Evolutionary conservation across 495 filamentous ascomycete species (phyloP).

Genomic region (Lentithecium fluviatile): DNA sequence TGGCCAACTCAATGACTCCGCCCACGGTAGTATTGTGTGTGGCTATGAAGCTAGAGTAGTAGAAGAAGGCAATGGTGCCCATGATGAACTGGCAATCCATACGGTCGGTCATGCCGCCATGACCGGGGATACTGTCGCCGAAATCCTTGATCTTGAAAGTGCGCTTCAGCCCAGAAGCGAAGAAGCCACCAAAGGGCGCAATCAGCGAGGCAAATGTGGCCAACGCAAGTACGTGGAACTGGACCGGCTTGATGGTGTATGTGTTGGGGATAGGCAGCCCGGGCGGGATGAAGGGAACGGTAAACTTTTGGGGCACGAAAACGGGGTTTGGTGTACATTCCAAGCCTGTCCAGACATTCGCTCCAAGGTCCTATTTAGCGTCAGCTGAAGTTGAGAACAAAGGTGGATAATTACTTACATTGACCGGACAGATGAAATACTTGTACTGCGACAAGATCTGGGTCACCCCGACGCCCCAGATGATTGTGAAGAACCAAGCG

Average conservation of each 20-base stretch:
- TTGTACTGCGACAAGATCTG: slow-evolving; percentile 87
- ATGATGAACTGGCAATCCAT: slow-evolving; percentile 99
- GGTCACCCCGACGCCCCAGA: slow-evolving; percentile 79
- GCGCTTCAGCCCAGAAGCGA: slow-evolving; percentile 94
- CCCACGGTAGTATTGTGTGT: slow-evolving; percentile 77
- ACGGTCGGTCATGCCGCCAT: slow-evolving; percentile 96
- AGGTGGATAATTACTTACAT: slow-evolving; percentile 50
- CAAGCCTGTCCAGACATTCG: slow-evolving; percentile 88
- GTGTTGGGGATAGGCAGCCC: slow-evolving; percentile 58
- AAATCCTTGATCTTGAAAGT: slow-evolving; percentile 99
- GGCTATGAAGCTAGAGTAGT: slow-evolving; percentile 97
- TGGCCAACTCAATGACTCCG: slow-evolving; percentile 80
- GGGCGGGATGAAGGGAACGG: slow-evolving; percentile 44
- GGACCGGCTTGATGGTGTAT: slow-evolving; percentile 78
- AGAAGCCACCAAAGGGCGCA: slow-evolving; percentile 98
- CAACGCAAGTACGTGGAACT: slow-evolving; percentile 89
- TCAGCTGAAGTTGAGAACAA: slow-evolving; percentile 11
- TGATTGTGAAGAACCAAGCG: slow-evolving; percentile 91
- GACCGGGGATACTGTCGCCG: slow-evolving; percentile 94
- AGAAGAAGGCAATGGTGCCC: slow-evolving; percentile 98
- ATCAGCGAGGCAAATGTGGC: slow-evolving; percentile 95
- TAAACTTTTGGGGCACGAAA: slow-evolving; percentile 40
- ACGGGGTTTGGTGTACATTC: slow-evolving; percentile 91
- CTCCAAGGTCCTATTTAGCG: slow-evolving; percentile 70
- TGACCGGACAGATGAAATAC: slow-evolving; percentile 98